Conservation (phyloP, 2,329 filamentous ascomycete species). For the Paraconiothyrium brasiliense region DNA sequence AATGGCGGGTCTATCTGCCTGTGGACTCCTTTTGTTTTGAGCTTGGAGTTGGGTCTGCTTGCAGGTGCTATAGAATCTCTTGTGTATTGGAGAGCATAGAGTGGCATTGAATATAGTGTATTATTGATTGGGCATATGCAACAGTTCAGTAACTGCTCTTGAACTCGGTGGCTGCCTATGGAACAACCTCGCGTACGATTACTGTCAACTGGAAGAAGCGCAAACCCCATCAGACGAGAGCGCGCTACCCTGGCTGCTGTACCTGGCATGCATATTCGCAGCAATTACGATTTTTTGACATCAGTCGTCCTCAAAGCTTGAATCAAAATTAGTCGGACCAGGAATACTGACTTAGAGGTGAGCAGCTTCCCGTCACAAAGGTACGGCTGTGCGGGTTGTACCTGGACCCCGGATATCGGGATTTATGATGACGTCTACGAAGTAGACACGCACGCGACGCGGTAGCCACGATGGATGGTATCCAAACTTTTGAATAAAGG, state of each 20-base stretch:
- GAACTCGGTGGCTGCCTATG: not conserved
- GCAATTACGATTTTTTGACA: too few relatives aligned
- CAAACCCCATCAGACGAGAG: too few relatives aligned
- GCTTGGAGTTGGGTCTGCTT: conserved; percentile 8
- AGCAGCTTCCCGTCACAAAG: not conserved
- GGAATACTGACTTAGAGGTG: not conserved
- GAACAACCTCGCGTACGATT: too few relatives aligned
- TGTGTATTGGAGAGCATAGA: conserved; percentile 11
- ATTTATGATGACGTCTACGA: conserved; percentile 7
- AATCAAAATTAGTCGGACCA: not conserved
- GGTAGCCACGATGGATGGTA: not conserved
- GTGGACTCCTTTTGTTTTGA: conserved; percentile 6
- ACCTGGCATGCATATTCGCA: too few relatives aligned
- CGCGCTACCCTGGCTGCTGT: too few relatives aligned
- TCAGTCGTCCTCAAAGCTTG: too few relatives aligned
- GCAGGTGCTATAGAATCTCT: conserved; percentile 9
- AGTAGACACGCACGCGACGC: conserved; percentile 4
- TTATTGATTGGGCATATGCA: not conserved
- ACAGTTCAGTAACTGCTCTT: not conserved
- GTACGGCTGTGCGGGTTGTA: not conserved
- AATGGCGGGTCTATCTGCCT: conserved; percentile 8
- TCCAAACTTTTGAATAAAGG: not conserved
- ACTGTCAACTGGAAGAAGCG: too few relatives aligned
- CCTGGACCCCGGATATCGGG: not conserved
- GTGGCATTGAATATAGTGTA: conserved; percentile 9